Evolutionary conservation across 768 basidiomycete species (phyloP).

Genomic region (Pulveroboletus sp.): DNA sequence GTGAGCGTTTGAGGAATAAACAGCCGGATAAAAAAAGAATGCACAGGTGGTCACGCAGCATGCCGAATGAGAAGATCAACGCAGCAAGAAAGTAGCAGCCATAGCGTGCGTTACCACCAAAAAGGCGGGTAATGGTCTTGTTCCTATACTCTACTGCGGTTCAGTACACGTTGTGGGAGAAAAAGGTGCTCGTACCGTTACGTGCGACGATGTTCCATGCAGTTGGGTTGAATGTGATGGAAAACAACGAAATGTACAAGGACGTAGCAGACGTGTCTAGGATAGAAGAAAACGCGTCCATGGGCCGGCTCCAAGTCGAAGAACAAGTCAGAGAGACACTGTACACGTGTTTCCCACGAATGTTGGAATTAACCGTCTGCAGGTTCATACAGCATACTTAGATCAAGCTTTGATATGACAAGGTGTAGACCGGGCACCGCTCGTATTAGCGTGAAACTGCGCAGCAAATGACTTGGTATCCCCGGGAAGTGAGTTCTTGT

Average conservation of each 20-base stretch:
- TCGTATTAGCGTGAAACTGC: too few relatives aligned
- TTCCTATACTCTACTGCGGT: conserved; percentile 66
- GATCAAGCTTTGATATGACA: too few relatives aligned
- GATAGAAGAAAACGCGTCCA: conserved; percentile 29
- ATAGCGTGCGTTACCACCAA: conserved; percentile 66
- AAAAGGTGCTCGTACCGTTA: conserved; percentile 35
- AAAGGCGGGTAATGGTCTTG: conserved; percentile 82
- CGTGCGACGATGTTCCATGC: conserved; percentile 96
- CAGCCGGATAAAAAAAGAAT: conserved; percentile 37
- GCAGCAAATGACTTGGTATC: too few relatives aligned
- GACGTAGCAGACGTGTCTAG: conserved; percentile 67
- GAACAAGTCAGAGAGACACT: background rate
- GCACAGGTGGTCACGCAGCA: conserved; percentile 83
- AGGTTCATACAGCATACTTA: too few relatives aligned
- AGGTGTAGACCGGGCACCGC: too few relatives aligned
- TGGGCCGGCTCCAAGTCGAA: too few relatives aligned
- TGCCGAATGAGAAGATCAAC: conserved; percentile 81
- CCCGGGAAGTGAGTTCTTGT: too few relatives aligned
- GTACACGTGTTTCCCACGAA: too few relatives aligned
- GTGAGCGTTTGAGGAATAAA: background rate
- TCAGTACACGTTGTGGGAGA: background rate
- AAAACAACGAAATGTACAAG: conserved; percentile 59
- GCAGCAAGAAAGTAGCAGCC: conserved; percentile 89
- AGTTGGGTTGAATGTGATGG: conserved; percentile 87
- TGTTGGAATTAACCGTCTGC: too few relatives aligned